These are phyloP conservation scores for Hypericum perforatum DNA, from an alignment of 345 rosid genomes.

Conservation along the genomic window DNA sequence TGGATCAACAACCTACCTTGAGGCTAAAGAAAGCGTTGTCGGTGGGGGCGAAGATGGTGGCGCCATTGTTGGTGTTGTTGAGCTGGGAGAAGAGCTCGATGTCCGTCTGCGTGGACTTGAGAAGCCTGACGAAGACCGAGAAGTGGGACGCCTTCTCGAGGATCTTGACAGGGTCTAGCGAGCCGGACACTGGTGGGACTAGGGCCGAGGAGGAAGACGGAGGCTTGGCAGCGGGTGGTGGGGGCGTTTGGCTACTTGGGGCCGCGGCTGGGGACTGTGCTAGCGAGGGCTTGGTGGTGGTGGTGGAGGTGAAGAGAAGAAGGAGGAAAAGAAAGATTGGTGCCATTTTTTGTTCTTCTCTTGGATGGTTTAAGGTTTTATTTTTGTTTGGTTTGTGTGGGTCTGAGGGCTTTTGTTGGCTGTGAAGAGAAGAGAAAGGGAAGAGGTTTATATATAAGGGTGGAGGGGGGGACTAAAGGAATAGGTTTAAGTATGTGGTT, in stretches of 20 bases:
- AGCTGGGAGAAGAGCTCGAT: not conserved
- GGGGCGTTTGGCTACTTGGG: not conserved
- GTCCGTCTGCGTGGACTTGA: constrained; percentile 1
- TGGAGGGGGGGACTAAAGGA: not conserved
- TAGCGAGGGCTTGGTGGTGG: not conserved
- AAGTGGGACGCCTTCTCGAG: constrained; percentile 5
- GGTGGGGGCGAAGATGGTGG: constrained; percentile 5
- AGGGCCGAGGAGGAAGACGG: not conserved
- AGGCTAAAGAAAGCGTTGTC: constrained; percentile 3
- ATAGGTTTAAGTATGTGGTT: not conserved
- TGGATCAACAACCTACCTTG: not conserved
- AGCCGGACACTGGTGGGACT: not conserved
- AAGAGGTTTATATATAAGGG: not conserved
- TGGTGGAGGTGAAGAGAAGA: not conserved
- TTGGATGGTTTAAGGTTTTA: not conserved
- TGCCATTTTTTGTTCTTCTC: not conserved
- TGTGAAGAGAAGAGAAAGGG: not conserved
- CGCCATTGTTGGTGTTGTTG: constrained; percentile 7
- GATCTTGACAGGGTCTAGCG: not conserved
- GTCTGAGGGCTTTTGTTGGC: not conserved
- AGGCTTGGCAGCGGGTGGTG: not conserved
- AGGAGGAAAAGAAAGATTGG: not conserved
- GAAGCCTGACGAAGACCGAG: not conserved
- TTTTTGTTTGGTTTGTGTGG: not conserved
- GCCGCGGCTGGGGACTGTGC: not conserved